These are phyloP conservation scores for Arabidopsis arenosa DNA, from an alignment of 345 rosid species.

Conservation along the genomic window DNA sequence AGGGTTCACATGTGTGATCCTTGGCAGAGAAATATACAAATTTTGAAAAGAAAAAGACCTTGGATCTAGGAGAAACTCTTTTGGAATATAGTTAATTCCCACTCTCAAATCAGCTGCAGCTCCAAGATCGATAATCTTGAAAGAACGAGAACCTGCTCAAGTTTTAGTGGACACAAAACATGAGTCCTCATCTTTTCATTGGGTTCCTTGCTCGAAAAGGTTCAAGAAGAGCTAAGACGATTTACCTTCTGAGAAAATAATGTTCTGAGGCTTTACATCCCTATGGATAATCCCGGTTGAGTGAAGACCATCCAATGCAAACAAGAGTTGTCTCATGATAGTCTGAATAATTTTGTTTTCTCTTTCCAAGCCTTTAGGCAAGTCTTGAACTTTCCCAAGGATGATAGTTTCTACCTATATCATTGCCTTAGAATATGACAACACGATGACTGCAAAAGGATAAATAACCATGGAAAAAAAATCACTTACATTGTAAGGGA, in stretches of 20 bases:
- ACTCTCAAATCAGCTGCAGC: constrained; percentile 97
- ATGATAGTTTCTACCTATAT: constrained; percentile 87
- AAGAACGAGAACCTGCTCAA: constrained; percentile 76
- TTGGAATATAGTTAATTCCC: constrained; percentile 96
- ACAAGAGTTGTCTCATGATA: constrained; percentile 82
- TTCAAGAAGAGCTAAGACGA: constrained; percentile 26
- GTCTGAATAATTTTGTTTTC: constrained; percentile 89
- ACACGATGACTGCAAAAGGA: not conserved
- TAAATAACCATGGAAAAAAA: constrained; percentile 28
- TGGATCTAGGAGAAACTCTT: constrained; percentile 95
- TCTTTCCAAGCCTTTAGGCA: constrained; percentile 86
- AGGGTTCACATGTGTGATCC: constrained; percentile 14
- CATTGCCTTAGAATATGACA: constrained; percentile 22
- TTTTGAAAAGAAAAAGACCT: constrained; percentile 51
- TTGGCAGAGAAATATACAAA: constrained; percentile 16
- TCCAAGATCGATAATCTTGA: constrained; percentile 98
- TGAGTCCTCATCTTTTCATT: constrained; percentile 24
- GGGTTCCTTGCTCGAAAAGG: constrained; percentile 12
- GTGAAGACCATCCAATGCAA: constrained; percentile 97
- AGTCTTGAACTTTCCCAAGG: constrained; percentile 72
- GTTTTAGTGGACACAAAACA: constrained; percentile 28
- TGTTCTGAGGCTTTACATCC: constrained; percentile 91
- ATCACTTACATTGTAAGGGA: constrained; percentile 85
- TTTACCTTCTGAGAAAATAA: constrained; percentile 95
- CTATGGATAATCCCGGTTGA: constrained; percentile 96